Percentiles rank a stretch among this genome's conserved stretches.
Conservation (phyloP, 2,329 filamentous ascomycete genomes). For the Ramularia endophylla region DNA sequence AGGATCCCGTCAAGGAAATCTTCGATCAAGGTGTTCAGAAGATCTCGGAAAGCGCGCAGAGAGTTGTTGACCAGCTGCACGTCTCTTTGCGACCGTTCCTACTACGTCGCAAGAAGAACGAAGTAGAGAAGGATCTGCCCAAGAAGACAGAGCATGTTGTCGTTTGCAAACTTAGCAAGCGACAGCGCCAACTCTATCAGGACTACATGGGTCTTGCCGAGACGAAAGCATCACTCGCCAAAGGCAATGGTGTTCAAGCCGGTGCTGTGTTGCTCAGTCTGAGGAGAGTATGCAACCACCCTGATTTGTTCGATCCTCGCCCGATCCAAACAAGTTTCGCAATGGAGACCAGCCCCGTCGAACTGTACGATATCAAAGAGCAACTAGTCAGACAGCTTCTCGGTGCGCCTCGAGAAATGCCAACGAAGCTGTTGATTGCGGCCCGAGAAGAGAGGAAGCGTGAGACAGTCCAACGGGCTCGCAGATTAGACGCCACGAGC, state of each 20-base stretch:
- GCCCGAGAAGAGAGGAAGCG: slow-evolving; percentile 16
- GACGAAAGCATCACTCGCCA: slow-evolving; percentile 80
- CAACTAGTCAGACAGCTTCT: slow-evolving; percentile 56
- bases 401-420: slow-evolving; percentile 12
- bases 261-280: slow-evolving; percentile 98
- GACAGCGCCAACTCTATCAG: slow-evolving; percentile 92
- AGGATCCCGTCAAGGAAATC: slow-evolving; percentile 91
- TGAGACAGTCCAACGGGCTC: slow-evolving; percentile 15
- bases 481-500: slow-evolving; percentile 18
- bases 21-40: slow-evolving; percentile 89
- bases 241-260: slow-evolving; percentile 94
- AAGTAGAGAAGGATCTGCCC: slow-evolving; percentile 99
- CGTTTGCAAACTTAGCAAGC: slow-evolving; percentile 89
- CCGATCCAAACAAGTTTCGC: slow-evolving; percentile 97
- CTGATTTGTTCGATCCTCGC: slow-evolving; percentile 90
- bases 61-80: slow-evolving; percentile 88
- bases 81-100: slow-evolving; percentile 90
- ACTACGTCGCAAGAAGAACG: slow-evolving; percentile 82
- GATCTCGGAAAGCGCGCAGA: slow-evolving; percentile 88
- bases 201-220: slow-evolving; percentile 89
- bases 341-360: slow-evolving; percentile 65
- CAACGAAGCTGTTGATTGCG: slow-evolving; percentile 16
- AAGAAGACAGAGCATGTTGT: slow-evolving; percentile 97
- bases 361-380: slow-evolving; percentile 69
- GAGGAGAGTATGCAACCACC: slow-evolving; percentile 96